These are phyloP conservation scores for Annulohypoxylon bovei DNA, from an alignment of 495 filamentous ascomycete genomes.

Conservation along the genomic window DNA sequence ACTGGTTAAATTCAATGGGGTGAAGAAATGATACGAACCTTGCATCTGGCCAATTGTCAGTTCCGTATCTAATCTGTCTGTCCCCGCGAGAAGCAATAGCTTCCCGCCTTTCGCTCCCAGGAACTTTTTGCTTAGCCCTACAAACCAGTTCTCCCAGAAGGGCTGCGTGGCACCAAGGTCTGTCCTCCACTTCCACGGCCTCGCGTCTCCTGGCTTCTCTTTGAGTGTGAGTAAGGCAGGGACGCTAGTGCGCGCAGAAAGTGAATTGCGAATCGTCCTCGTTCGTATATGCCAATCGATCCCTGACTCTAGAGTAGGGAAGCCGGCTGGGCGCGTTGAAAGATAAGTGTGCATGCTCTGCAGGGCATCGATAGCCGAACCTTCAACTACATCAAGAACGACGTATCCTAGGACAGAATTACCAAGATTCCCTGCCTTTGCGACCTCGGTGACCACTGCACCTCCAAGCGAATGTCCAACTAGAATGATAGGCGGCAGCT, in stretches of 20 bases:
- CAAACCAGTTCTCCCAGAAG: conserved; percentile 96
- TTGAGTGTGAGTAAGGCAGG: conserved; percentile 75
- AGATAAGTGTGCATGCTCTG: conserved; percentile 94
- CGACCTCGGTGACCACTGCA: conserved; percentile 90
- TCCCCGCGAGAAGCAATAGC: conserved; percentile 88
- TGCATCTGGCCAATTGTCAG: conserved; percentile 98
- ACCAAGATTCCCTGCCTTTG: conserved; percentile 71
- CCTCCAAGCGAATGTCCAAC: conserved; percentile 97
- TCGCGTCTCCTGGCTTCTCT: conserved; percentile 42
- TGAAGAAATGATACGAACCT: conserved; percentile 60
- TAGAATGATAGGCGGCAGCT: conserved; percentile 77
- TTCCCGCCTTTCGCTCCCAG: conserved; percentile 86
- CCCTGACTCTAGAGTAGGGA: conserved; percentile 75
- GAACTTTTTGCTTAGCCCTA: conserved; percentile 88
- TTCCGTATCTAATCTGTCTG: conserved; percentile 92
- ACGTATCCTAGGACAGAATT: conserved; percentile 80
- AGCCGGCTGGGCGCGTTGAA: conserved; percentile 80
- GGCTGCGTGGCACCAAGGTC: conserved; percentile 84
- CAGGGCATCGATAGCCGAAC: conserved; percentile 85
- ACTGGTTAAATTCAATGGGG: not conserved
- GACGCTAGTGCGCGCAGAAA: conserved; percentile 86
- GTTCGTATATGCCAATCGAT: conserved; percentile 95
- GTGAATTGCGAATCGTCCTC: conserved; percentile 84
- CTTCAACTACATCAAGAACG: conserved; percentile 96
- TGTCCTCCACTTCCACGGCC: conserved; percentile 86